Percentiles rank a stretch among this genome's conserved stretches.
These are phyloP conservation scores for Blastobotrys terrestris DNA, from an alignment of 805 yeast genomes.

Conservation along the genomic window DNA sequence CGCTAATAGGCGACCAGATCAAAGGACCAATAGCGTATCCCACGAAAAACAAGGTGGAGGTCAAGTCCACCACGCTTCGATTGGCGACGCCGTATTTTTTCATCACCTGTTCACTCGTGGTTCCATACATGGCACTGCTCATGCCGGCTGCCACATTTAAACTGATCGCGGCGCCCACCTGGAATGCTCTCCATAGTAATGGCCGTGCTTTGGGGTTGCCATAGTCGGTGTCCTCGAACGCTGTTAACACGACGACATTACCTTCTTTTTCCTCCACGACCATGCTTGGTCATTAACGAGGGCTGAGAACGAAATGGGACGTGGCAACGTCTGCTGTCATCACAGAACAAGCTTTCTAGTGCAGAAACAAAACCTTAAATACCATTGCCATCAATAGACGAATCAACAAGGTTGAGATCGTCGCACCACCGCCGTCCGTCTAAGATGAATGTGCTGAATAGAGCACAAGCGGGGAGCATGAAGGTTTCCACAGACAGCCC, in stretches of 20 bases:
- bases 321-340: no score
- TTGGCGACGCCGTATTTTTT: neutral
- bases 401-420: no score
- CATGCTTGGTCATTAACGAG: neutral
- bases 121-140: neutral
- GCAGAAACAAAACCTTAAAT: no score
- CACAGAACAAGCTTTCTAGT: neutral
- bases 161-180: neutral
- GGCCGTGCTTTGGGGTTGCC: neutral
- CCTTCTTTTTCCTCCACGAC: neutral
- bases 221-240: conserved; percentile 12
- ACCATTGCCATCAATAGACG: no score
- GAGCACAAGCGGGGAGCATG: no score
- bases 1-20: neutral
- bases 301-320: neutral
- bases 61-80: neutral
- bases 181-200: neutral
- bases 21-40: neutral
- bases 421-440: no score
- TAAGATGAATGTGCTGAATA: no score
- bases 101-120: neutral
- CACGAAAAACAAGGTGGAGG: neutral
- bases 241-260: neutral
- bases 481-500: no score
- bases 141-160: neutral